phyloP scores from a whole-genome alignment of 2,329 filamentous ascomycete genomes.

The Amauroascus verrucosus region DNA sequence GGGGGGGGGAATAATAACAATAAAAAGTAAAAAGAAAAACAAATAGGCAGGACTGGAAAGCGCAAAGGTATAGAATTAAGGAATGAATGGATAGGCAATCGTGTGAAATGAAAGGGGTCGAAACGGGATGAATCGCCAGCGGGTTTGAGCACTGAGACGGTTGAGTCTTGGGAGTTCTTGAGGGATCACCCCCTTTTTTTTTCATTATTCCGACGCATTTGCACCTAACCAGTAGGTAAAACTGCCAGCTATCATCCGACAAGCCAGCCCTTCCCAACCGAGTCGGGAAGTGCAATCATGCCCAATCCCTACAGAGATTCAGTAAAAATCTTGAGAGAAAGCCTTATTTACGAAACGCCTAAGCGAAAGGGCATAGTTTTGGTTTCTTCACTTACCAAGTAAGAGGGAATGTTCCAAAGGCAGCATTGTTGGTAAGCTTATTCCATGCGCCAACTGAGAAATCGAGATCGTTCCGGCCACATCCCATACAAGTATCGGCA shows the following conservation, averaged over 20 bases:
- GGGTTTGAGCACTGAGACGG: too few species aligned
- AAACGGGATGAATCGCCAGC: too few species aligned
- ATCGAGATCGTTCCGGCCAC: slow-evolving; percentile 15
- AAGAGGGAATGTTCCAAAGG: slow-evolving; percentile 11
- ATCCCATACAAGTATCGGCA: slow-evolving; percentile 14
- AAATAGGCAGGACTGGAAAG: background rate
- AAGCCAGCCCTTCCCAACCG: too few species aligned
- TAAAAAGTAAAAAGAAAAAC: background rate
- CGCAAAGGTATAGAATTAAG: too few species aligned
- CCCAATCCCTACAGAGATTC: slow-evolving; percentile 5
- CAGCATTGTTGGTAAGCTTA: slow-evolving; percentile 9
- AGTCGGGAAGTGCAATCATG: background rate
- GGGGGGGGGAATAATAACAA: background rate
- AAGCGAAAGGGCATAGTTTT: background rate
- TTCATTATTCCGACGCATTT: too few species aligned
- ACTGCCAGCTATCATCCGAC: background rate
- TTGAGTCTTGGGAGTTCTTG: too few species aligned
- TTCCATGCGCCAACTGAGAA: slow-evolving; percentile 16
- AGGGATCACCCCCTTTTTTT: too few species aligned
- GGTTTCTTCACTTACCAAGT: slow-evolving; percentile 14
- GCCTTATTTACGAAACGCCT: background rate
- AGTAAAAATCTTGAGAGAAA: background rate
- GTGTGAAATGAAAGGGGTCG: too few species aligned
- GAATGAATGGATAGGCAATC: too few species aligned
- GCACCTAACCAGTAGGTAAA: background rate